Evolutionary conservation across 371 early-diverging fungal genomes (phyloP).

Genomic region (Mortierella sp.): DNA sequence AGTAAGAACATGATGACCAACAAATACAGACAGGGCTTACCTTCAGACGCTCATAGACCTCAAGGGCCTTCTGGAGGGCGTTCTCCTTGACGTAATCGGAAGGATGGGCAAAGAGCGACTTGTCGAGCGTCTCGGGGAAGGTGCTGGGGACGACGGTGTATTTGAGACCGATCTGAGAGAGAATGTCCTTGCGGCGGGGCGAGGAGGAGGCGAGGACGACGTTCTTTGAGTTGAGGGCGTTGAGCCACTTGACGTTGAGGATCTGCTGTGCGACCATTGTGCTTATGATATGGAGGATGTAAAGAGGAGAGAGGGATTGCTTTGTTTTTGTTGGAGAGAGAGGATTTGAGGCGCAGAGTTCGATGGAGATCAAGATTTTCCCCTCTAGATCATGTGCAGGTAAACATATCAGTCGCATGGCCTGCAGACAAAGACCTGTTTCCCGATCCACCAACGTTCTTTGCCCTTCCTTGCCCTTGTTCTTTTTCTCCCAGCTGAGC

Average conservation of each 20-base stretch:
- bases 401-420: background rate
- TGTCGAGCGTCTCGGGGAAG: constrained; percentile 76
- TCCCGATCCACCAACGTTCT: constrained; percentile 7
- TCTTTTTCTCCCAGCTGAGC: background rate
- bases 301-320: background rate
- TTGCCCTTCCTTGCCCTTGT: background rate
- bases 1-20: background rate
- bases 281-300: background rate
- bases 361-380: background rate
- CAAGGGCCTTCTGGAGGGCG: constrained; percentile 67
- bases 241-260: constrained; percentile 51
- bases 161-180: constrained; percentile 71
- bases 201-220: constrained; percentile 87
- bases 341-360: background rate
- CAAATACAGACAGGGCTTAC: constrained; percentile 21
- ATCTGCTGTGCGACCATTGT: constrained; percentile 37
- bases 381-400: background rate
- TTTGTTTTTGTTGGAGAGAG: background rate
- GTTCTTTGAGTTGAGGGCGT: constrained; percentile 61
- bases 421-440: background rate
- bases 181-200: constrained; percentile 84
- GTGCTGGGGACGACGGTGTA: constrained; percentile 76
- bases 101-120: constrained; percentile 64
- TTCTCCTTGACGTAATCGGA: constrained; percentile 71
- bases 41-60: constrained; percentile 65